phyloP scores from a whole-genome alignment of 352 stramenopile species.

The Phytophthora ohioensis region DNA sequence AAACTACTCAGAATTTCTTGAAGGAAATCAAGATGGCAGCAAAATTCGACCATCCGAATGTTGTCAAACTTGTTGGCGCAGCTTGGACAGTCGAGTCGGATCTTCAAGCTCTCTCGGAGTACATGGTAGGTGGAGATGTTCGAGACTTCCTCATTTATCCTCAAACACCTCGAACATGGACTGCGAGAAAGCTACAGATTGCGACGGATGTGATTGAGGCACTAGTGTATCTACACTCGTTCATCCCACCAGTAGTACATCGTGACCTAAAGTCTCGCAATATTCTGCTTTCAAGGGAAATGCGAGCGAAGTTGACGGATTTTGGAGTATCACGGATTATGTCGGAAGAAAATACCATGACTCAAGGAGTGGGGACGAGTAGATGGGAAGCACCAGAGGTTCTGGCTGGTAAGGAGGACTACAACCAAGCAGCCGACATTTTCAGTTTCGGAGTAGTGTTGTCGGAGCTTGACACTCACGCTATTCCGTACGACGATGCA shows the following conservation, averaged over 20 bases:
- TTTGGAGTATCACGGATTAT: slow-evolving; percentile 38
- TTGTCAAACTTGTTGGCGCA: slow-evolving; percentile 54
- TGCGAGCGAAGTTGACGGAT: slow-evolving; percentile 42
- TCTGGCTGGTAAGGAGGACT: slow-evolving; percentile 23
- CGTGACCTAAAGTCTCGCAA: slow-evolving; percentile 36
- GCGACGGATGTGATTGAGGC: slow-evolving; percentile 34
- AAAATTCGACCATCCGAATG: slow-evolving; percentile 50
- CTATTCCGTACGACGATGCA: slow-evolving; percentile 48
- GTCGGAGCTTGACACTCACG: slow-evolving; percentile 43
- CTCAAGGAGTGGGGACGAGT: slow-evolving; percentile 37
- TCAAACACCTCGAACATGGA: slow-evolving; percentile 38
- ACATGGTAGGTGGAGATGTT: slow-evolving; percentile 66
- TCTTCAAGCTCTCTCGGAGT: slow-evolving; percentile 63
- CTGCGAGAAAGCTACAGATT: slow-evolving; percentile 27
- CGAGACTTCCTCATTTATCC: slow-evolving; percentile 38
- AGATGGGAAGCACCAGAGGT: slow-evolving; percentile 40
- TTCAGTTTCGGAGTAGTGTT: slow-evolving; percentile 53
- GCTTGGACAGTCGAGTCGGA: slow-evolving; percentile 55
- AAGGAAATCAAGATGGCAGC: slow-evolving; percentile 59
- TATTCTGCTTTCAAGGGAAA: slow-evolving; percentile 34
- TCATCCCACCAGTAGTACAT: slow-evolving; percentile 35
- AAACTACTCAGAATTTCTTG: slow-evolving; percentile 49
- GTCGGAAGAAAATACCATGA: slow-evolving; percentile 40
- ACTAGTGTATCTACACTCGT: slow-evolving; percentile 48
- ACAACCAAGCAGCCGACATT: slow-evolving; percentile 37